Evolutionary conservation across 768 basidiomycete species (phyloP).

Genomic region (Suillus ampliporus): DNA sequence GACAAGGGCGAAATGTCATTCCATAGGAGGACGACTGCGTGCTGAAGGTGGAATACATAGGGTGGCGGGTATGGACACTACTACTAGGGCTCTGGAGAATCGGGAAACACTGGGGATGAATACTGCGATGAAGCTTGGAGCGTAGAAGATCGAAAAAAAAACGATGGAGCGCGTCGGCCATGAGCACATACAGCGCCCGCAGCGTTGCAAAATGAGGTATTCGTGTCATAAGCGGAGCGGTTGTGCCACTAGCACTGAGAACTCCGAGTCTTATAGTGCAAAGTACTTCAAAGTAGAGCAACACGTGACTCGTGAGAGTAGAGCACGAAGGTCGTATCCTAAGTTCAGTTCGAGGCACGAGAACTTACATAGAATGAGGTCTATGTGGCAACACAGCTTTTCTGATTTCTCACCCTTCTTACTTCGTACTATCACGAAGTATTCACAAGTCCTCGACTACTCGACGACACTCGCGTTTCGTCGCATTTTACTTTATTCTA

Average conservation of each 20-base stretch:
- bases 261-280: background rate
- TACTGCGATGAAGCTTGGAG: constrained; percentile 20
- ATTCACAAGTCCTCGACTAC: no score
- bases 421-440: no score
- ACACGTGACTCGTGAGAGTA: no score
- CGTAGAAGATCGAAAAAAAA: constrained; percentile 47
- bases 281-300: background rate
- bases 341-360: no score
- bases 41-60: constrained; percentile 37
- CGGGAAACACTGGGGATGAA: constrained; percentile 24
- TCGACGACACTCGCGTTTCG: no score
- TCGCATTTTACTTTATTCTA: no score
- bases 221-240: constrained; percentile 17
- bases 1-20: constrained; percentile 3
- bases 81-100: constrained; percentile 38
- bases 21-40: constrained; percentile 7
- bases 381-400: no score
- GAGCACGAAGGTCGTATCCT: no score
- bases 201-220: constrained; percentile 70
- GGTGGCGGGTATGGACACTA: constrained; percentile 36
- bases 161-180: constrained; percentile 70
- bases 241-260: background rate
- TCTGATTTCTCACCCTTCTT: no score
- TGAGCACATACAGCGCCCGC: constrained; percentile 65
- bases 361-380: no score